A percentile compares a stretch with the other conserved stretches of the same genome.
These are phyloP conservation scores for Glycine soja DNA, from an alignment of 306 rosid species.

Conservation along the genomic window DNA sequence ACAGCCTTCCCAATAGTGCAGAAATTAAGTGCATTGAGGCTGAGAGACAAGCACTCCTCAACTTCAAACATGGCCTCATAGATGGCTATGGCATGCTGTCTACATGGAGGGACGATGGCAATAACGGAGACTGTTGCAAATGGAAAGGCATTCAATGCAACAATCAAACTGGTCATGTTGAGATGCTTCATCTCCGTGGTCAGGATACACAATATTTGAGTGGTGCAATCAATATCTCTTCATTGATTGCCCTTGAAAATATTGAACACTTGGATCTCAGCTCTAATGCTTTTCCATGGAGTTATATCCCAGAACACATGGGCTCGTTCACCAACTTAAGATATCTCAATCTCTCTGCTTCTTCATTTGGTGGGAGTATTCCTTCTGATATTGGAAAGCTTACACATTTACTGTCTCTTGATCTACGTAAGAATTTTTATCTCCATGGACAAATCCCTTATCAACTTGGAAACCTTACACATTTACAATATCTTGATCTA, in stretches of 20 bases:
- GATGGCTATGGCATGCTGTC: background rate
- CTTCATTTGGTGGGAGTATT: background rate
- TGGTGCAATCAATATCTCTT: no score
- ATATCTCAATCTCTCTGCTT: background rate
- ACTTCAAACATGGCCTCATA: background rate
- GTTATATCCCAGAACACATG: background rate
- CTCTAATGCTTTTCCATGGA: background rate
- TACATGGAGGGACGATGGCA: background rate
- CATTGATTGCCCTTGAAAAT: no score
- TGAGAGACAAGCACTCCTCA: constrained; percentile 4
- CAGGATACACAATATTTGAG: no score
- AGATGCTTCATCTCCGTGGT: background rate
- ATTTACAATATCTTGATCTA: no score
- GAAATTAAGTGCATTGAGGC: background rate
- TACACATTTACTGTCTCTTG: background rate
- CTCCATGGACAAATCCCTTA: background rate
- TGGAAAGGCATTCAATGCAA: background rate
- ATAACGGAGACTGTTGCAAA: background rate
- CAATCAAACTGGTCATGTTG: background rate
- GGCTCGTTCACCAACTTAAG: background rate
- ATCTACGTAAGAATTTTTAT: no score
- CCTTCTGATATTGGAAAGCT: background rate
- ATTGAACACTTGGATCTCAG: no score
- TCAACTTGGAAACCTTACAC: no score
- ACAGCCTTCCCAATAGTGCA: background rate